Evolutionary conservation across 495 filamentous ascomycete species (phyloP).

Genomic region (Sabuloglossum arenarium): DNA sequence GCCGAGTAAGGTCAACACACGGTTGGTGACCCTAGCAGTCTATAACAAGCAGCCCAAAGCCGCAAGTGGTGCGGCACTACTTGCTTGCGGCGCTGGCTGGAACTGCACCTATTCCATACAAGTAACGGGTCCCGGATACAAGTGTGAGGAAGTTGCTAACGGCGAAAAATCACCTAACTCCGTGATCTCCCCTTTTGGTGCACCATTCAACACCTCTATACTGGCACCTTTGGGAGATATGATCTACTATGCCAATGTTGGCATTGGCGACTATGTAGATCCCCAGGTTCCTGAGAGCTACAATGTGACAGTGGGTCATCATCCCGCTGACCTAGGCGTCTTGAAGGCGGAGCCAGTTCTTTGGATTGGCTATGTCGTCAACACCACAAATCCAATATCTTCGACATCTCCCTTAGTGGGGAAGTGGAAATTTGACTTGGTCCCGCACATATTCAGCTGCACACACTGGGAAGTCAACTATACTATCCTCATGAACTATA

Average conservation of each 20-base stretch:
- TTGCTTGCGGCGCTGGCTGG: constrained; percentile 8
- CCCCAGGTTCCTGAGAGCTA: not conserved
- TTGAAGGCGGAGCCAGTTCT: constrained; percentile 18
- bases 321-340: constrained; percentile 8
- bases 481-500: constrained; percentile 5
- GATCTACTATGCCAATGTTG: constrained; percentile 14
- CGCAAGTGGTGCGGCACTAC: not conserved
- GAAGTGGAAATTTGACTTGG: constrained; percentile 13
- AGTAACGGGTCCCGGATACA: constrained; percentile 20
- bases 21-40: constrained; percentile 12
- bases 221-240: constrained; percentile 15
- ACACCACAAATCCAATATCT: constrained; percentile 12
- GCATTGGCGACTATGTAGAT: constrained; percentile 10
- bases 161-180: constrained; percentile 1
- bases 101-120: constrained; percentile 18
- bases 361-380: constrained; percentile 18
- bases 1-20: constrained; percentile 12
- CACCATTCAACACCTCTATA: constrained; percentile 8
- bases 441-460: constrained; percentile 16
- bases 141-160: constrained; percentile 15
- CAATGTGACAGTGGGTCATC: not conserved
- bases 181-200: constrained; percentile 4
- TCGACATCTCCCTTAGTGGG: not conserved
- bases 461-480: constrained; percentile 17
- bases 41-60: constrained; percentile 11